Evolutionary conservation across 345 rosid genomes (phyloP).

Genomic region (Populus davidiana): DNA sequence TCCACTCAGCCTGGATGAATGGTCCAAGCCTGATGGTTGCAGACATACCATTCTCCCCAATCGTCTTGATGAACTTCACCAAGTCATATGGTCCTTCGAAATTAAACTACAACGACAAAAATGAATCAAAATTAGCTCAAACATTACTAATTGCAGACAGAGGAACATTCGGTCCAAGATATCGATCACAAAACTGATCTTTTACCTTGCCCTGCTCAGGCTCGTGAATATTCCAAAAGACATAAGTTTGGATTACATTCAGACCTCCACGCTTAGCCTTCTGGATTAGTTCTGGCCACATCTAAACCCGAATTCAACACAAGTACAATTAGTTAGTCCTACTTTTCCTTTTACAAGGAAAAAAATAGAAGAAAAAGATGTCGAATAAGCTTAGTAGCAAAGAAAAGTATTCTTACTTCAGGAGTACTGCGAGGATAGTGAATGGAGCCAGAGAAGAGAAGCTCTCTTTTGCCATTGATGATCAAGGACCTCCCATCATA

Average conservation of each 20-base stretch:
- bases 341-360: not conserved
- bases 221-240: slow-evolving; percentile 67
- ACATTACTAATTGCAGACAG: not conserved
- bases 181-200: not conserved
- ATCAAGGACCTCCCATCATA: slow-evolving; percentile 64
- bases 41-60: slow-evolving; percentile 54
- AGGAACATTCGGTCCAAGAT: not conserved
- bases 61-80: slow-evolving; percentile 68
- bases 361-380: not conserved
- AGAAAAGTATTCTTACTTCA: slow-evolving; percentile 33
- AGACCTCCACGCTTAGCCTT: slow-evolving; percentile 58
- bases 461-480: slow-evolving; percentile 52
- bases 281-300: slow-evolving; percentile 46
- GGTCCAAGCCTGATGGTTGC: slow-evolving; percentile 78
- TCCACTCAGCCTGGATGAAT: slow-evolving; percentile 96
- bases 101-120: slow-evolving; percentile 46
- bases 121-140: not conserved
- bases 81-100: slow-evolving; percentile 67
- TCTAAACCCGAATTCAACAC: slow-evolving; percentile 31
- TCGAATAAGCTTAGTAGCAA: not conserved
- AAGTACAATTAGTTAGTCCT: not conserved
- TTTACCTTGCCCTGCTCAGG: slow-evolving; percentile 52
- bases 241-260: slow-evolving; percentile 59
- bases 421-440: slow-evolving; percentile 86
- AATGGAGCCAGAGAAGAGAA: slow-evolving; percentile 81